Evolutionary conservation across 2,329 filamentous ascomycete genomes (phyloP), one percentile per base, ranked within the genome.

Genomic region (Scedosporium dehoogii): DNA sequence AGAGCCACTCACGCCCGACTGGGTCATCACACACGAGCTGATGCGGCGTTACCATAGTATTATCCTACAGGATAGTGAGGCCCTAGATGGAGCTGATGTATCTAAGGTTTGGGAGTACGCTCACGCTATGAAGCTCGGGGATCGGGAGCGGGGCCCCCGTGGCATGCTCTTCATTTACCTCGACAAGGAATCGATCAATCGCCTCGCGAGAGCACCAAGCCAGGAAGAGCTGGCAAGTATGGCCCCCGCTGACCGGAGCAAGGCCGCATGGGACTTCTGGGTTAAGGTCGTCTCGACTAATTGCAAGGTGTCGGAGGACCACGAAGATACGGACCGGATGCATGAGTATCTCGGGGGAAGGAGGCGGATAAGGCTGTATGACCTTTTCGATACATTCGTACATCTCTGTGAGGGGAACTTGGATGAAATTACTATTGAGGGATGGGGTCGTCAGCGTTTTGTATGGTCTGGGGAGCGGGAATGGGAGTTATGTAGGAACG

Each of bases 211-310:
- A n/a, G 44, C 55, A 56, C 63, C 63, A 12, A 56, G 33, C 44
- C n/a, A 59, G 46, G 59, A 64, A 18, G 63, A 59, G 42, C 59
- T 64, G 21, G 59, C 63, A n/a, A 48, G 3, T 10, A 64, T 64
- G 59, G 55, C 59, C n/a, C 18, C n/a, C 10, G 6, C 6, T 51
- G 59, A 64, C 23, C 42, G 59, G 29, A 42, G 53, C 56, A 59
- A 59, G 23, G 23, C 48, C 10, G 27, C 63, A 4, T 64, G 59
- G 63, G 4, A 64, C 1, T 21, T 59, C 46, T 62, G 63, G 63
- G 44, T 64, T 5, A 64, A 64, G 59, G 33, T 53, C 4, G 59
- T 64, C 61, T 51, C 61, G 14, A 51, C 38, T 18, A 2, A 1
- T 38, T 59, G 55, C 23, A 18, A 62, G 18, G 21, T 38, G 12